Evolutionary conservation across 179 eudicot species (phyloP), one percentile per base, ranked within the genome.

Genomic region (Spergularia azorica): DNA sequence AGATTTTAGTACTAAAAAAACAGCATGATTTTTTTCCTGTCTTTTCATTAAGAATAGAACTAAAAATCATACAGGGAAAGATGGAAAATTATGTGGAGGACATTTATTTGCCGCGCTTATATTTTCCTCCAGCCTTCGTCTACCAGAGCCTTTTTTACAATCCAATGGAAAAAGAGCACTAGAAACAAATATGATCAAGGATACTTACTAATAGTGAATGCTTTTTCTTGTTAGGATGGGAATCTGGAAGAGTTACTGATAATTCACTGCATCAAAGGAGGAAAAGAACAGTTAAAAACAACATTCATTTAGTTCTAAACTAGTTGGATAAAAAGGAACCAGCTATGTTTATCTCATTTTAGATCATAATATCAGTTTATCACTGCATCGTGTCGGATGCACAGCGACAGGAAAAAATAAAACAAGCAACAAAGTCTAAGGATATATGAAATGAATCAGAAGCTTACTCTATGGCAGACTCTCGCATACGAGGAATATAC

Each of bases 401-500:
- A 38, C 39, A 39, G 69, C 15, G 7, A 26, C 32, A 26, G 9
- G 15, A 70, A 15, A 62, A 59, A 36, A 18, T 3, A 71, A 43
- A 56, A 59, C 32, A 26, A 26, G 32, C 2, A 26, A 26, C 32
- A 26, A 26, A 26, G 1, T 26, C 2, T 26, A 26, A 26, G 32
- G 32, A 26, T 26, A 26, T 26, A 5, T 11, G 78, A 61, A 15
- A 57, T 68, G 46, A 67, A 55, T 74, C 56, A 63, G 69, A 71
- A 80, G 85, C 98, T 86, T 87, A 95, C 99, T 89, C 88, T 67
- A 88, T 26, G 50, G 84, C 86, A 66, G 95, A 88, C 64, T 86
- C 85, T 52, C 91, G 80, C 99, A 93, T 95, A 69, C 95, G 88
- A 81, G 89, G 90, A 73, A 95, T 93, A 81, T 95, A 95, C 82